phyloP scores from a whole-genome alignment of 2,329 filamentous ascomycete species.

The Exophiala alcalophila region DNA sequence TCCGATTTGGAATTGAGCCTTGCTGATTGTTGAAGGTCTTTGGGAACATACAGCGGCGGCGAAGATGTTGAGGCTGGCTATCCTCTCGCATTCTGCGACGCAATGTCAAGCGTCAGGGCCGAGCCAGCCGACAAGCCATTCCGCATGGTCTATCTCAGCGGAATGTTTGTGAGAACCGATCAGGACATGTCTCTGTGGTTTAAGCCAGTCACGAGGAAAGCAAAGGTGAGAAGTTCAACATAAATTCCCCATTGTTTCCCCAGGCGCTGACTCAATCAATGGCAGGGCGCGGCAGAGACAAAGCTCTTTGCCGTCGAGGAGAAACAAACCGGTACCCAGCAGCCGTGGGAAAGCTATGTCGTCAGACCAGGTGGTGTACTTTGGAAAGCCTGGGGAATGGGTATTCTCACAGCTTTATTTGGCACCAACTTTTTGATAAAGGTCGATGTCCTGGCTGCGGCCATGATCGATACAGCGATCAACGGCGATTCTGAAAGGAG shows the following conservation, averaged over 20 bases:
- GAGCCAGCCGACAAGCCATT: slow-evolving; percentile 5
- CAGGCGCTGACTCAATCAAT: not conserved
- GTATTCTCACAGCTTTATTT: slow-evolving; percentile 1
- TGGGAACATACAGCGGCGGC: slow-evolving; percentile 13
- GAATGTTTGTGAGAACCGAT: slow-evolving; percentile 14
- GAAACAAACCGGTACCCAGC: not conserved
- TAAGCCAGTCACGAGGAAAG: slow-evolving; percentile 1
- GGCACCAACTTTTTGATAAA: slow-evolving; percentile 6
- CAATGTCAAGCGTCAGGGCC: slow-evolving; percentile 9
- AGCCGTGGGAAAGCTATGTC: slow-evolving; percentile 8
- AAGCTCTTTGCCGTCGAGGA: slow-evolving; percentile 3
- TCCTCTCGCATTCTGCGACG: slow-evolving; percentile 18
- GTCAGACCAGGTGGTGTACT: slow-evolving; percentile 14
- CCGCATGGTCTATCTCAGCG: slow-evolving; percentile 17
- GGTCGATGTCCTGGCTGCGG: slow-evolving; percentile 8
- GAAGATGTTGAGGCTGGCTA: slow-evolving; percentile 15
- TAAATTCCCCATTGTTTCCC: slow-evolving; percentile 1
- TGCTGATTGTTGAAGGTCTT: not conserved
- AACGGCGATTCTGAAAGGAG: slow-evolving; percentile 5
- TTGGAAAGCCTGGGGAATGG: not conserved
- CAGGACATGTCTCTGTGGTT: slow-evolving; percentile 15
- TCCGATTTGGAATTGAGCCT: not conserved
- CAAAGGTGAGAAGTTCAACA: slow-evolving; percentile 1
- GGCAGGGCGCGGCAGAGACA: slow-evolving; percentile 4
- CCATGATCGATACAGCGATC: slow-evolving; percentile 13